Evolutionary conservation across 345 rosid species (phyloP).

Genomic region (Syzygium aqueum): DNA sequence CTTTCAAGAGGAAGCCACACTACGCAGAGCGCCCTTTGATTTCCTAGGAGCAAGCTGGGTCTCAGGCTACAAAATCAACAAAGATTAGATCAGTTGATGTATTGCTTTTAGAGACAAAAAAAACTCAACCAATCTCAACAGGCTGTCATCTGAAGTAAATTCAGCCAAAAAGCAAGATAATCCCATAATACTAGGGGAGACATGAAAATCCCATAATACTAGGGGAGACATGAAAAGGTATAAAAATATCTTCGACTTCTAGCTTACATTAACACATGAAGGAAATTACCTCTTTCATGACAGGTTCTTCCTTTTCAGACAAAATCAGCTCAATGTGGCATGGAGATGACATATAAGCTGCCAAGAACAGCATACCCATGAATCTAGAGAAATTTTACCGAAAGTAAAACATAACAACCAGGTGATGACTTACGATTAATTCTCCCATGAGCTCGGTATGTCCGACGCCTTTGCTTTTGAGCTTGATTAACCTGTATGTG

Average conservation of each 20-base stretch:
- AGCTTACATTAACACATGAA: neutral
- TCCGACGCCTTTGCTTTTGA: slow-evolving; percentile 65
- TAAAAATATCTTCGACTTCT: neutral
- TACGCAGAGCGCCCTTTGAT: slow-evolving; percentile 16
- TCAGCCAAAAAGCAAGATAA: neutral
- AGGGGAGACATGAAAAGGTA: neutral
- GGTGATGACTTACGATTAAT: slow-evolving; percentile 46
- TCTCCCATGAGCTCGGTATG: slow-evolving; percentile 76
- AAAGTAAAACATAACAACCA: neutral
- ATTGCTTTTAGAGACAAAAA: neutral
- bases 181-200: neutral
- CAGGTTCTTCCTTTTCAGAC: slow-evolving; percentile 66
- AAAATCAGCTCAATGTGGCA: slow-evolving; percentile 61
- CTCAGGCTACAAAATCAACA: slow-evolving; percentile 36
- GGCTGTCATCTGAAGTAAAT: neutral
- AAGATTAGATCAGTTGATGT: neutral
- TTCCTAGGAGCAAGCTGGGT: slow-evolving; percentile 33
- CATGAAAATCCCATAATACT: neutral
- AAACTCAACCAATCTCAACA: neutral
- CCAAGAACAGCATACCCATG: neutral
- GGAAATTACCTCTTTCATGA: slow-evolving; percentile 47
- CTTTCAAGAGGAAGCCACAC: slow-evolving; percentile 17
- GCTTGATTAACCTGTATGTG: slow-evolving; percentile 81
- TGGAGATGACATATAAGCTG: slow-evolving; percentile 78
- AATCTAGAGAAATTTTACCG: neutral